Conservation (phyloP, 345 rosid species). For the Populus simonii region DNA sequence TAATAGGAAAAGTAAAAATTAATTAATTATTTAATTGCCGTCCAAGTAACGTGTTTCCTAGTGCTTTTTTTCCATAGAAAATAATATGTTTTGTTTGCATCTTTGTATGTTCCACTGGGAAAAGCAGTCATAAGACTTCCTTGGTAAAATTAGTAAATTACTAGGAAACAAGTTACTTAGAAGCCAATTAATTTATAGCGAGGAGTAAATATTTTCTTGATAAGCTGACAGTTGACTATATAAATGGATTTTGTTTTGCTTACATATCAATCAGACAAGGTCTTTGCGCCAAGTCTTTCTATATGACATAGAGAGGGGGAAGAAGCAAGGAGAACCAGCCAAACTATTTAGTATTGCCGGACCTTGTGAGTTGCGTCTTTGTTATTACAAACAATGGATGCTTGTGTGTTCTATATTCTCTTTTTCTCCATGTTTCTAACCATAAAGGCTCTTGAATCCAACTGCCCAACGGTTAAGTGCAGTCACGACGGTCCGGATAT, state of each 20-base stretch:
- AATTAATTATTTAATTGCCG: too few species aligned
- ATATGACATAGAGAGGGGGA: neutral
- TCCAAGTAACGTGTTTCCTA: neutral
- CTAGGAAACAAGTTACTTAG: neutral
- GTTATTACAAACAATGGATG: slow-evolving; percentile 16
- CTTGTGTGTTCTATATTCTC: slow-evolving; percentile 11
- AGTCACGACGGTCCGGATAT: slow-evolving; percentile 30
- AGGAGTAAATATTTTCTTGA: neutral
- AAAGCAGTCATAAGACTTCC: too few species aligned
- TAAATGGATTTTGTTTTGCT: neutral
- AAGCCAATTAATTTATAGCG: neutral
- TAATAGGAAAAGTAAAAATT: neutral
- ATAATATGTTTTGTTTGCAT: neutral
- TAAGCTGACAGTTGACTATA: neutral
- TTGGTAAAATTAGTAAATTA: neutral
- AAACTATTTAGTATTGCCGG: too few species aligned
- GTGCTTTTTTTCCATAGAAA: neutral
- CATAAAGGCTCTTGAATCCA: slow-evolving; percentile 16
- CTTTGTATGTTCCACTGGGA: neutral
- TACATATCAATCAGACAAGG: neutral
- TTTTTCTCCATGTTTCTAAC: slow-evolving; percentile 16
- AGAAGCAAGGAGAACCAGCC: neutral
- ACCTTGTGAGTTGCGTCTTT: neutral
- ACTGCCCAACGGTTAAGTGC: slow-evolving; percentile 30
- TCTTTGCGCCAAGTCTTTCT: neutral